phyloP scores from a whole-genome alignment of 129 eudicot species.

The Arctium lappa region DNA sequence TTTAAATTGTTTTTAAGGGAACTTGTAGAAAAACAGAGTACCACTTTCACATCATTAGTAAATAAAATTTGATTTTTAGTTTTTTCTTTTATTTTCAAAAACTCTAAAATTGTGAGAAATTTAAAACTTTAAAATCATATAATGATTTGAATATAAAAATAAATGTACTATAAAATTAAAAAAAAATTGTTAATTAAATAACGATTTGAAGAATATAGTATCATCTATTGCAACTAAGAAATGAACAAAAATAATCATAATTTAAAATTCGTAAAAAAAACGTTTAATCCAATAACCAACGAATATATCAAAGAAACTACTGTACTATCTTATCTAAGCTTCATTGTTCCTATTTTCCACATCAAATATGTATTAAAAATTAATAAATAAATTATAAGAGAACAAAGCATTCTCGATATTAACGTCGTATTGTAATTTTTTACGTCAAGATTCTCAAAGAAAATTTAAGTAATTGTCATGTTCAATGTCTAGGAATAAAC shows the following conservation, averaged over 20 bases:
- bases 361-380: not conserved
- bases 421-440: not conserved
- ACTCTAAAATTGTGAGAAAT: not conserved
- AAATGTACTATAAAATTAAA: not conserved
- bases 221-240: not conserved
- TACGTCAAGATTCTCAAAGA: not conserved
- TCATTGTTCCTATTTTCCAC: slow-evolving; percentile 22
- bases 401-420: not conserved
- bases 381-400: not conserved
- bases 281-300: not conserved
- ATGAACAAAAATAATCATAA: not conserved
- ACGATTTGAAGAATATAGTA: not conserved
- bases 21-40: too few relatives aligned
- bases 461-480: not conserved
- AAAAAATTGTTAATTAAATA: not conserved
- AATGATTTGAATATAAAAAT: not conserved
- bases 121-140: not conserved
- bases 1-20: too few relatives aligned
- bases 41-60: not conserved
- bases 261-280: not conserved
- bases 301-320: not conserved
- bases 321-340: not conserved
- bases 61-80: not conserved
- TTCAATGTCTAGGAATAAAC: slow-evolving; percentile 20
- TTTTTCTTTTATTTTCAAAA: too few relatives aligned